A percentile compares a stretch with the other conserved stretches of the same genome.
phyloP scores from a whole-genome alignment of 2,329 filamentous ascomycete species.

The Aspergillus hortae region DNA sequence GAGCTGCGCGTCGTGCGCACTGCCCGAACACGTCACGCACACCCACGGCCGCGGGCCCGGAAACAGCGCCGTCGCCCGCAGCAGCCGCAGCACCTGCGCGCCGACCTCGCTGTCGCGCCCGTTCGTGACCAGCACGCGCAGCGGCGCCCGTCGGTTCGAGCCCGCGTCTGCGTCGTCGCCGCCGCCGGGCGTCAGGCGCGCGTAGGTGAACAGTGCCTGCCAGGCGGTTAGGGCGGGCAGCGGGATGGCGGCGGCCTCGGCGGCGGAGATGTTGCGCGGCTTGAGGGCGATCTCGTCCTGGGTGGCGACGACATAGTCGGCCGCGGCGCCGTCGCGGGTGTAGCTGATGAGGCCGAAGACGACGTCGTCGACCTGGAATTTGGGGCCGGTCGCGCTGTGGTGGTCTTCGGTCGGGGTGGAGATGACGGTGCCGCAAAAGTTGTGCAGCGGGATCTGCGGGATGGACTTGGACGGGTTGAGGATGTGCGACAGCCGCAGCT shows the following conservation, averaged over 20 bases:
- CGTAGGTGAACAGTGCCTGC: slow-evolving; percentile 40
- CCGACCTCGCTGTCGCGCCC: slow-evolving; percentile 36
- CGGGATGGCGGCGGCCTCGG: slow-evolving; percentile 36
- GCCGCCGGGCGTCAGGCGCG: slow-evolving; percentile 26
- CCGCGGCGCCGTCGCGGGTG: slow-evolving; percentile 39
- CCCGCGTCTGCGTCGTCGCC: slow-evolving; percentile 8
- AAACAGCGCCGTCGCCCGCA: slow-evolving; percentile 34
- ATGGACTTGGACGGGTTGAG: slow-evolving; percentile 27
- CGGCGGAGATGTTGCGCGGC: slow-evolving; percentile 33
- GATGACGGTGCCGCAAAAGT: slow-evolving; percentile 39
- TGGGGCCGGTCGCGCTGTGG: slow-evolving; percentile 27
- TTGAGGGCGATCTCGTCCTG: slow-evolving; percentile 39
- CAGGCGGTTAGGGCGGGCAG: slow-evolving; percentile 40
- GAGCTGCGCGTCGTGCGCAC: slow-evolving; percentile 19
- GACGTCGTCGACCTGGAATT: slow-evolving; percentile 38
- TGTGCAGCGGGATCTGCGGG: slow-evolving; percentile 39
- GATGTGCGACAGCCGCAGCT: slow-evolving; percentile 25
- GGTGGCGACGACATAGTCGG: slow-evolving; percentile 37
- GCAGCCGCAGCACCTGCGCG: slow-evolving; percentile 34
- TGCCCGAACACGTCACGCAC: slow-evolving; percentile 30
- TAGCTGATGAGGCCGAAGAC: slow-evolving; percentile 39
- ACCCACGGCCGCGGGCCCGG: slow-evolving; percentile 31
- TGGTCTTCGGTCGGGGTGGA: slow-evolving; percentile 31
- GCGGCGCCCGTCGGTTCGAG: background rate
- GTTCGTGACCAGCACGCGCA: slow-evolving; percentile 39